These are phyloP conservation scores for Phytophthora boehmeriae DNA, from an alignment of 352 stramenopile genomes.

Conservation along the genomic window DNA sequence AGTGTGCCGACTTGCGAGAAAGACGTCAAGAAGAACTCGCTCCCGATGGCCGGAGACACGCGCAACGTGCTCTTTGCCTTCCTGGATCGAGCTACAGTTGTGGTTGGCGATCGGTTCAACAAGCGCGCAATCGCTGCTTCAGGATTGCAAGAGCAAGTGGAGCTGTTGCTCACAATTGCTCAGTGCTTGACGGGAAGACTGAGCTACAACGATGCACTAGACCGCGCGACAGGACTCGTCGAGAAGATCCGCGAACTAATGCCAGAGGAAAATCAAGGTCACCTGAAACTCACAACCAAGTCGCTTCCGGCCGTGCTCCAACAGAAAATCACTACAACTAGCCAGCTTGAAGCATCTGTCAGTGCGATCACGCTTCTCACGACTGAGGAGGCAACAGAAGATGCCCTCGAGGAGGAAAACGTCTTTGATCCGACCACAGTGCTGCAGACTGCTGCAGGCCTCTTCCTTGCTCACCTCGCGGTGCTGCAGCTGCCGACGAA, in stretches of 20 bases:
- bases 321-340: slow-evolving; percentile 27
- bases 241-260: slow-evolving; percentile 48
- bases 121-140: slow-evolving; percentile 62
- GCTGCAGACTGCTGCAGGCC: slow-evolving; percentile 51
- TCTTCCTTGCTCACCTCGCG: slow-evolving; percentile 63
- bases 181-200: slow-evolving; percentile 58
- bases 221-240: slow-evolving; percentile 41
- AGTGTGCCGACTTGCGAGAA: slow-evolving; percentile 33
- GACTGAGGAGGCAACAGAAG: slow-evolving; percentile 54
- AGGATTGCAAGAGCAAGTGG: slow-evolving; percentile 55
- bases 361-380: slow-evolving; percentile 70
- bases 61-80: slow-evolving; percentile 61
- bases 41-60: slow-evolving; percentile 43
- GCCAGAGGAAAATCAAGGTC: slow-evolving; percentile 53
- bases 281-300: slow-evolving; percentile 55
- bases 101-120: slow-evolving; percentile 56
- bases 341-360: slow-evolving; percentile 33
- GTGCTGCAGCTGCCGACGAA: slow-evolving; percentile 56
- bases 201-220: slow-evolving; percentile 50
- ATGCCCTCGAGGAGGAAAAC: slow-evolving; percentile 44
- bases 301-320: slow-evolving; percentile 40
- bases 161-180: slow-evolving; percentile 63
- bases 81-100: slow-evolving; percentile 60
- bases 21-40: slow-evolving; percentile 33
- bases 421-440: slow-evolving; percentile 38